Evolutionary conservation across 371 early-diverging fungal genomes (phyloP), one percentile per base, ranked within the genome.

Genomic region (Mucor mucedo): DNA sequence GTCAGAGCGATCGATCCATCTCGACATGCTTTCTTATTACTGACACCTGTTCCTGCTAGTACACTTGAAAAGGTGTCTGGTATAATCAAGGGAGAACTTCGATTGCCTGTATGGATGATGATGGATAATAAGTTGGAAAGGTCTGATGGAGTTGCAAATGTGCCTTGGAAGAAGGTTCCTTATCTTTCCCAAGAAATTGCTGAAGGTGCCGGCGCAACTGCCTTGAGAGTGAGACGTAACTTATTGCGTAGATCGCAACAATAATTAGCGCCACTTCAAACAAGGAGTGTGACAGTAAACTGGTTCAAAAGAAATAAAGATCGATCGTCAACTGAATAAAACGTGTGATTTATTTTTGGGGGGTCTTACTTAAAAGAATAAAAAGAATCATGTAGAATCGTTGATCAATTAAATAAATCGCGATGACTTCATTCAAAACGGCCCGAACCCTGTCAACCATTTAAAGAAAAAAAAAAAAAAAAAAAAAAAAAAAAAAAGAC

Each of bases 1-100:
- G 80, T 94, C 48, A 86, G 95, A 27, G 78, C 87, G 0, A 87
- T 93, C 56, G 91, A 92, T 68, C 85, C 85, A 13, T 60, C 72
- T 11, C 70, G 70, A 5, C 84, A 82, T 50, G 69, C 78, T 16
- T 76, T 92, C 9, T 79, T 89, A 52, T 61, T 93, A n/a, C 42
- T 89, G 14, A 86, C 92, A 5, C 90, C 93, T 0, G 65, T 91
- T 3, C 79, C 88, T 0, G 54, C 48, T 1, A 64, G 71, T 9
- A 72, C 65, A 11, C 59, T 92, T 21, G 55, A 72, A 27, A 71
- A 82, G 48, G 90, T 89, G 9, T 86, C 87, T 55, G 72, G 80
- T 13, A 58, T 94, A 27, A 82, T 90, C 0, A 84, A 87, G 35
- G 89, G 88, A 0, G 73, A 84, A 13, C 39, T 83, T 8, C 77